Conservation (phyloP, 495 filamentous ascomycete genomes). For the Podospora fimiseda region DNA sequence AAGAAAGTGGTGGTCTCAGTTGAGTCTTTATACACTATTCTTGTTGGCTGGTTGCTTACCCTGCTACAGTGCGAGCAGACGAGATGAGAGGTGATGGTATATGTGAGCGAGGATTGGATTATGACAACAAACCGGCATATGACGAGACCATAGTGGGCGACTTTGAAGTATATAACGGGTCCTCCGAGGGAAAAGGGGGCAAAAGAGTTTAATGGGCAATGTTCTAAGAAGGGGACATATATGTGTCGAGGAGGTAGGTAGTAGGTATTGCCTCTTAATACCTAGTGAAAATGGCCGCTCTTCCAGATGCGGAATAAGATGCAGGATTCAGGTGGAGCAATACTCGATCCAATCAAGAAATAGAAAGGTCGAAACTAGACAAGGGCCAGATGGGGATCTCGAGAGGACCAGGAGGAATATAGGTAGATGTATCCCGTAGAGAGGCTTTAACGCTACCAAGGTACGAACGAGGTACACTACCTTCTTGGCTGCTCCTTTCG, state of each 20-base stretch:
- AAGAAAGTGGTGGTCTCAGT: neutral
- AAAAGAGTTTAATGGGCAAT: too few relatives aligned
- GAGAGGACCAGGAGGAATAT: neutral
- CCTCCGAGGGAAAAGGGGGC: slow-evolving; percentile 6
- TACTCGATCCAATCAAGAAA: slow-evolving; percentile 9
- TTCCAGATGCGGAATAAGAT: slow-evolving; percentile 13
- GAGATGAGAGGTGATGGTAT: too few relatives aligned
- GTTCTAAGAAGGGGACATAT: too few relatives aligned
- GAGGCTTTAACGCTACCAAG: too few relatives aligned
- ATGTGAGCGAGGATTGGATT: neutral
- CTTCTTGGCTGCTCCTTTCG: too few relatives aligned
- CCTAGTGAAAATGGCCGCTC: neutral
- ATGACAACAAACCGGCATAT: slow-evolving; percentile 3
- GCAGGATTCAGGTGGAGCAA: slow-evolving; percentile 13
- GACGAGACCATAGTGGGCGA: slow-evolving; percentile 21
- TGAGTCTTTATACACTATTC: neutral
- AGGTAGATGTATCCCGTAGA: too few relatives aligned
- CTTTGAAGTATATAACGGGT: neutral
- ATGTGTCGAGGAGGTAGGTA: too few relatives aligned
- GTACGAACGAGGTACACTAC: too few relatives aligned
- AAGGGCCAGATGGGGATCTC: neutral
- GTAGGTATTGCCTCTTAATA: slow-evolving; percentile 12
- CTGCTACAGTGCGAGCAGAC: neutral
- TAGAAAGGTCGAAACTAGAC: slow-evolving; percentile 2
- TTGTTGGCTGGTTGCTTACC: neutral